Evolutionary conservation across 2,329 filamentous ascomycete species (phyloP).

Genomic region (Venturia pyrina): DNA sequence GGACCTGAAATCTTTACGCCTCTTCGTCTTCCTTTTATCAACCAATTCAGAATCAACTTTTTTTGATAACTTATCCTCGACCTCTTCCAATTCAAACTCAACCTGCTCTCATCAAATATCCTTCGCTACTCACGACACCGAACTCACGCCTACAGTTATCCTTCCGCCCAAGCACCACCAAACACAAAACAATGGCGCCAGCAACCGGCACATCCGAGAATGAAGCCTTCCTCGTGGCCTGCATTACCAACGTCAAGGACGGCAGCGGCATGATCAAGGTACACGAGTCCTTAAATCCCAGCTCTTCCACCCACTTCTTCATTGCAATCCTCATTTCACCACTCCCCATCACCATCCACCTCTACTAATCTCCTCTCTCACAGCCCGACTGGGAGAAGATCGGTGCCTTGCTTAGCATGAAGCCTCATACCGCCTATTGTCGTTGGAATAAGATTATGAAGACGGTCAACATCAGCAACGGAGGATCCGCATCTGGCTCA

Average conservation of each 20-base stretch:
- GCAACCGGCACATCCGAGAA: not conserved
- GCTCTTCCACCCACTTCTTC: not conserved
- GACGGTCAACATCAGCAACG: not conserved
- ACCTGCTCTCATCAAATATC: not conserved
- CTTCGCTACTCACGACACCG: not conserved
- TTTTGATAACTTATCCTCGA: not conserved
- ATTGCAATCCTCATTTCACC: no score
- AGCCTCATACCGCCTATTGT: constrained; percentile 10
- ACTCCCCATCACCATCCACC: not conserved
- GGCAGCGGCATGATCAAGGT: not conserved
- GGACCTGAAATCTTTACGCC: not conserved
- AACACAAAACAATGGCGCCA: not conserved
- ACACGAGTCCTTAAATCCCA: not conserved
- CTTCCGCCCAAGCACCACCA: not conserved
- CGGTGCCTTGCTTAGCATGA: not conserved
- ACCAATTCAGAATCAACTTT: not conserved
- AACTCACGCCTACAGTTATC: not conserved
- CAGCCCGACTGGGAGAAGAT: constrained; percentile 6
- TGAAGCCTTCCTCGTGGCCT: not conserved
- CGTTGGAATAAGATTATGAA: constrained; percentile 6
- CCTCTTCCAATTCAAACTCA: not conserved
- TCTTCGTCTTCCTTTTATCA: not conserved
- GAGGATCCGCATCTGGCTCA: not conserved
- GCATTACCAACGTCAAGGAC: not conserved
- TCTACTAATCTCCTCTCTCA: not conserved